Evolutionary conservation across 257 asterid species (phyloP).

Genomic region (Agastache rugosa): DNA sequence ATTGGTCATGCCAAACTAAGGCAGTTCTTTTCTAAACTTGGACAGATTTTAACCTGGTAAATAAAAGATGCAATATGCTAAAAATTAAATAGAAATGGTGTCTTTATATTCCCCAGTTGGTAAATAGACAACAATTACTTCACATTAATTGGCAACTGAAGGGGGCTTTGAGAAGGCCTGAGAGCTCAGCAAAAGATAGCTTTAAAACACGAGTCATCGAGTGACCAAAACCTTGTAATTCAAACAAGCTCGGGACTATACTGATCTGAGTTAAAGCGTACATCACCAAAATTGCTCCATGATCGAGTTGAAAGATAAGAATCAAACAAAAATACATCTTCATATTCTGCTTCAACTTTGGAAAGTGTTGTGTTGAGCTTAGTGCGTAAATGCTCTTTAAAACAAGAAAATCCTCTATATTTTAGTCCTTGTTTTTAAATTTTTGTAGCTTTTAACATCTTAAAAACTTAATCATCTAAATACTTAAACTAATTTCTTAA

Average conservation of each 20-base stretch:
- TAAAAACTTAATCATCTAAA: not conserved
- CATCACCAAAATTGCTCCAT: not conserved
- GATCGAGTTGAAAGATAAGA: not conserved
- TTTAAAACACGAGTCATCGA: no score
- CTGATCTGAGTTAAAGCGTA: not conserved
- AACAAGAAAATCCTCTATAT: not conserved
- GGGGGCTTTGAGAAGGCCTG: not conserved
- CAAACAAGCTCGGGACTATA: not conserved
- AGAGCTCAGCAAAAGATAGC: no score
- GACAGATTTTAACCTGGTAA: not conserved
- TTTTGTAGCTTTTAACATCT: not conserved
- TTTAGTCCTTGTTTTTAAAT: not conserved
- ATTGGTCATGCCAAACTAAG: not conserved
- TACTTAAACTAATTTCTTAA: not conserved
- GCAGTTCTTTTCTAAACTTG: not conserved
- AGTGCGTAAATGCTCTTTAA: not conserved
- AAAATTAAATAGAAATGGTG: not conserved
- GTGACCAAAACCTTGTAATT: not conserved
- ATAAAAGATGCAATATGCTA: not conserved
- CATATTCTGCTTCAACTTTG: not conserved
- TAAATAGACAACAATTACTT: no score
- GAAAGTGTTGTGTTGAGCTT: not conserved
- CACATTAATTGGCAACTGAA: not conserved
- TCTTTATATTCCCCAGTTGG: no score
- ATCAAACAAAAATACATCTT: not conserved